phyloP scores from a whole-genome alignment of 768 basidiomycete species.

The Boletales sp. region DNA sequence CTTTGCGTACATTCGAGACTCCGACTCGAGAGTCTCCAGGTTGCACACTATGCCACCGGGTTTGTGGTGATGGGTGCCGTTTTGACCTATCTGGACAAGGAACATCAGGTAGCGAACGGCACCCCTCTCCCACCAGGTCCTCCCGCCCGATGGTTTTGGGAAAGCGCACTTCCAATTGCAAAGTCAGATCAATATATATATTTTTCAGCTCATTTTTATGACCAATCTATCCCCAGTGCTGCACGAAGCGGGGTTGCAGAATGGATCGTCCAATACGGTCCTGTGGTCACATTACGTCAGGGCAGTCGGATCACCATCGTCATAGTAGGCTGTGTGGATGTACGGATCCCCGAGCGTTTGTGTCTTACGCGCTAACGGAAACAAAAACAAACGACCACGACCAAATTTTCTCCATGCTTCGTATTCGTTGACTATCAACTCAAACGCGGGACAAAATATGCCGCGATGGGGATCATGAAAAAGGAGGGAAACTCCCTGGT shows the following conservation, averaged over 20 bases:
- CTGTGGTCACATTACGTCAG: constrained; percentile 50
- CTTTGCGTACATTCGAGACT: too few relatives aligned
- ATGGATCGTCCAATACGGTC: constrained; percentile 55
- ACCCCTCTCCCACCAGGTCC: constrained; percentile 25
- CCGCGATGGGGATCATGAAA: constrained; percentile 31
- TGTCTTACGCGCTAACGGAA: too few relatives aligned
- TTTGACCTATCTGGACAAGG: not conserved
- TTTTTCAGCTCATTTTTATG: too few relatives aligned
- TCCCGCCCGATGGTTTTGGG: constrained; percentile 20
- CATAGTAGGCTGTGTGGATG: constrained; percentile 19
- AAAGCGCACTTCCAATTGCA: constrained; percentile 13
- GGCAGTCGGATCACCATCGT: constrained; percentile 30
- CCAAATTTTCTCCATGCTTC: too few relatives aligned
- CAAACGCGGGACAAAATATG: too few relatives aligned
- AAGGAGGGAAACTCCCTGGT: constrained; percentile 46
- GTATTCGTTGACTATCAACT: too few relatives aligned
- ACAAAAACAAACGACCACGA: too few relatives aligned
- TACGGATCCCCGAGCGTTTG: not conserved
- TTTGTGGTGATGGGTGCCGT: not conserved
- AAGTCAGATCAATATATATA: too few relatives aligned
- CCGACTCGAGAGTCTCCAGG: too few relatives aligned
- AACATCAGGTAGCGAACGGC: not conserved
- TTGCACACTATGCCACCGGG: not conserved
- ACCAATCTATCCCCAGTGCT: not conserved
- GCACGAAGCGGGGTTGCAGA: constrained; percentile 40